Conservation (phyloP, 805 yeast species). For the Ogataea ganodermae region DNA sequence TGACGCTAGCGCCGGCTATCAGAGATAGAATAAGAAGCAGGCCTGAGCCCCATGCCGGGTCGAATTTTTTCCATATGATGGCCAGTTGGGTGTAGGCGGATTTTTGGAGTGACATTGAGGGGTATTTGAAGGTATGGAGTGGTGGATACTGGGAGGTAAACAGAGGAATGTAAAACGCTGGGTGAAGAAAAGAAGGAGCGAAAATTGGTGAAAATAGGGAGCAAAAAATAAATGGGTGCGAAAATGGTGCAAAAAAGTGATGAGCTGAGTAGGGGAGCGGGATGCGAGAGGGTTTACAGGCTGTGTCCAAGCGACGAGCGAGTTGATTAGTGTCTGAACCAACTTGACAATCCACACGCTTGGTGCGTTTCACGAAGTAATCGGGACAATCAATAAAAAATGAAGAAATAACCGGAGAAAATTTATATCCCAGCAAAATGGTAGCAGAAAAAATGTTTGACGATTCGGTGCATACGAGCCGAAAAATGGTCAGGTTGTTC, state of each 20-base stretch:
- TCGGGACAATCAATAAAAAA: neutral
- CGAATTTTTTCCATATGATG: neutral
- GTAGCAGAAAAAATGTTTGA: no score
- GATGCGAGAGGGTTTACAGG: no score
- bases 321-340: neutral
- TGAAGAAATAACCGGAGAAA: no score
- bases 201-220: neutral
- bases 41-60: constrained; percentile 7
- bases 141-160: neutral
- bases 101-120: constrained; percentile 2
- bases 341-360: neutral
- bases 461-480: no score
- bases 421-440: no score
- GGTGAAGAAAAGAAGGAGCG: neutral
- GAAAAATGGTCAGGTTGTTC: no score
- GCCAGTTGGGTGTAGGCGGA: neutral
- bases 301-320: no score
- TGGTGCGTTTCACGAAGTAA: neutral
- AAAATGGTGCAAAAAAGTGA: neutral
- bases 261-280: neutral
- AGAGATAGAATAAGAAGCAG: constrained; percentile 5
- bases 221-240: neutral
- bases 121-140: constrained; percentile 1
- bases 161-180: neutral
- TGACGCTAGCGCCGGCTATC: constrained; percentile 19